Percentiles rank a stretch among this genome's conserved stretches.
phyloP scores from a whole-genome alignment of 1,284 basidiomycete species.

The Amylostereum areolatum region DNA sequence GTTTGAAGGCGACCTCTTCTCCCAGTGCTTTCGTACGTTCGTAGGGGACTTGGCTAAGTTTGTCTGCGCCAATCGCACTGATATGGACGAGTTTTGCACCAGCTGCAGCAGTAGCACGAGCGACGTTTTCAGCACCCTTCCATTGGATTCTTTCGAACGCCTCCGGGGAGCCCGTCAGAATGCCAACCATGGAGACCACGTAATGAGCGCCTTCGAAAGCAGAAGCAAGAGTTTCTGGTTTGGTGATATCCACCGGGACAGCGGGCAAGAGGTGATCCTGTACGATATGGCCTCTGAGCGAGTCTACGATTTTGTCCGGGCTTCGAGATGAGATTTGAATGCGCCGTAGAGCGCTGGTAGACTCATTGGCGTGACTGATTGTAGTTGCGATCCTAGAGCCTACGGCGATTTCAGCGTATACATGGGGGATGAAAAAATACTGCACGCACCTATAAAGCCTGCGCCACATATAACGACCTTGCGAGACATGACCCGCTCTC shows the following conservation, averaged over 20 bases:
- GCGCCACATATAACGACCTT: slow-evolving; percentile 44
- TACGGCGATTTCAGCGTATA: not conserved
- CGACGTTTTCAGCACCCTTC: slow-evolving; percentile 61
- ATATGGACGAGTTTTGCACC: slow-evolving; percentile 56
- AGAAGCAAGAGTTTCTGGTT: slow-evolving; percentile 33
- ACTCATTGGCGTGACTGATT: slow-evolving; percentile 6
- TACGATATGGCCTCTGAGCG: slow-evolving; percentile 20
- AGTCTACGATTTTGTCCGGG: slow-evolving; percentile 33
- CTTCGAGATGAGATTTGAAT: slow-evolving; percentile 53
- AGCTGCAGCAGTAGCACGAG: slow-evolving; percentile 35
- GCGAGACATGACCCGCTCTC: not conserved
- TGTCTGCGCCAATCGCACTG: slow-evolving; percentile 56
- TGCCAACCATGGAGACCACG: slow-evolving; percentile 60
- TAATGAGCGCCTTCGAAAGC: slow-evolving; percentile 49
- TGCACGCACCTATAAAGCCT: slow-evolving; percentile 52
- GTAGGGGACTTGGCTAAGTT: slow-evolving; percentile 42
- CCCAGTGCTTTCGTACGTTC: slow-evolving; percentile 59
- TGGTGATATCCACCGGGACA: slow-evolving; percentile 48
- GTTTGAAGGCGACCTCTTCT: slow-evolving; percentile 42
- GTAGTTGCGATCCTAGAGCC: slow-evolving; percentile 8
- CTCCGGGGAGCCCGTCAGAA: slow-evolving; percentile 48
- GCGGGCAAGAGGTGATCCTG: slow-evolving; percentile 36
- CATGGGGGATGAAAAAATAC: not conserved
- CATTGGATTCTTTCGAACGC: slow-evolving; percentile 58
- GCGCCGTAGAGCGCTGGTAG: slow-evolving; percentile 16